Evolutionary conservation across 2,329 filamentous ascomycete species (phyloP), one percentile per base, ranked within the genome.

Genomic region (Neocucurbitaria cava): DNA sequence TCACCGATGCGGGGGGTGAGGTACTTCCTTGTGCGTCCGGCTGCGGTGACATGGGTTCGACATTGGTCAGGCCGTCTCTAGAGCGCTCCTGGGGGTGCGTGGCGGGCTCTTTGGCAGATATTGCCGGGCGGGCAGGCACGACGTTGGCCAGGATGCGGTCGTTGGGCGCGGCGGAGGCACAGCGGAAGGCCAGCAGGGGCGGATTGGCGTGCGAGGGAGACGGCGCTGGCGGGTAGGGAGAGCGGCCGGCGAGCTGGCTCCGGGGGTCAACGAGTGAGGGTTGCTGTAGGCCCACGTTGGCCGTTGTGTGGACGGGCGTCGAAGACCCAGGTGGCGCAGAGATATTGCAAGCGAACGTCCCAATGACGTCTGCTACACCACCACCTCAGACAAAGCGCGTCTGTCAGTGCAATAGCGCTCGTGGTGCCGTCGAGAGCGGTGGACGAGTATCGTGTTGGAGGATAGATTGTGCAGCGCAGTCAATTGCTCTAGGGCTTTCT

Each of bases 41-140:
- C 68, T 68, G 69, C 64, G 69, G 62, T 69, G 76, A 78, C 76
- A 78, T 78, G 74, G 72, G 73, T 68, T 63, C 68, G 71, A 77
- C 75, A 77, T 77, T 77, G 75, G 74, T 76, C 70, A 72, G 68
- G 61, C 66, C 66, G 68, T 62, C 54, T 62, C 47, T 39, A 48
- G 56, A 61, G 61, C 61, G 55, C 54, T 59, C 35, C 40, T 55
- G 35, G 41, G 53, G 49, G 58, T 51, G 71, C 68, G 71, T 72
- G 71, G 70, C 62, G 59, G 67, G 57, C 53, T 61, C 67, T 63
- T 51, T 73, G 71, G 71, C 65, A 70, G 70, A 70, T 65, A 69
- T 64, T 66, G 69, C 63, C 65, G 62, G 59, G 58, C 54, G 50
- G 61, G 58, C 56, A 51, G 51, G 54, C 52, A 36, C 54, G 42